Percentiles rank a stretch among this genome's conserved stretches.
phyloP scores from a whole-genome alignment of 352 stramenopile species.

The Blastocystis sp. region DNA sequence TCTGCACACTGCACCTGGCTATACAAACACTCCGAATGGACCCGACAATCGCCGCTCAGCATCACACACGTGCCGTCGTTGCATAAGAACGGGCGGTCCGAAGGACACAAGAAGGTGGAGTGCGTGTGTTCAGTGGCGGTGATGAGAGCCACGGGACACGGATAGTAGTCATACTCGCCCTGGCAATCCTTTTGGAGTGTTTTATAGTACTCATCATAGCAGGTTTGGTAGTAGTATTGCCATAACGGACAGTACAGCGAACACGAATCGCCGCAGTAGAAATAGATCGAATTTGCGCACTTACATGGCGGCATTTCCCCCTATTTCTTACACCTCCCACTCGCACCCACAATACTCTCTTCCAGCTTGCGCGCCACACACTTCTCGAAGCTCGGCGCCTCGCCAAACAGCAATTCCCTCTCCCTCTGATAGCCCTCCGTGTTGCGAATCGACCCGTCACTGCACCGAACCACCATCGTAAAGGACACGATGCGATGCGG shows the following conservation, averaged over 20 bases:
- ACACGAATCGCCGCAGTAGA: conserved; percentile 25
- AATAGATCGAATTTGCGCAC: conserved; percentile 14
- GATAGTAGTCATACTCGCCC: conserved; percentile 38
- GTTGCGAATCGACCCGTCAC: conserved; percentile 16
- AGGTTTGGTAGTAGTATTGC: conserved; percentile 1
- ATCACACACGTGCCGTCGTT: conserved; percentile 31
- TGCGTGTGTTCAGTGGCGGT: neutral
- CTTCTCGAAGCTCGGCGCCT: neutral
- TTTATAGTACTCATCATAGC: conserved; percentile 18
- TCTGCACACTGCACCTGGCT: conserved; percentile 46
- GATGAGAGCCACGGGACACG: conserved; percentile 28
- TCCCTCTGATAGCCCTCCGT: neutral
- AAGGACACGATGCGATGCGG: neutral
- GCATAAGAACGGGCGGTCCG: conserved; percentile 11
- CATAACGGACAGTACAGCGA: conserved; percentile 12
- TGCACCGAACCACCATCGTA: conserved; percentile 4
- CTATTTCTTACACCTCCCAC: neutral
- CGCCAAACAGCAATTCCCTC: neutral
- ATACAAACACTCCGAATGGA: neutral
- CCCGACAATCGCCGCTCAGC: neutral
- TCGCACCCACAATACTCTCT: neutral
- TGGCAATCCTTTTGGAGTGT: neutral
- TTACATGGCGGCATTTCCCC: conserved; percentile 7
- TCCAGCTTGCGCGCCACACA: conserved; percentile 26
- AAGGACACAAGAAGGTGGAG: conserved; percentile 33